These are phyloP conservation scores for Neltuma alba DNA, from an alignment of 306 rosid genomes.

Conservation along the genomic window DNA sequence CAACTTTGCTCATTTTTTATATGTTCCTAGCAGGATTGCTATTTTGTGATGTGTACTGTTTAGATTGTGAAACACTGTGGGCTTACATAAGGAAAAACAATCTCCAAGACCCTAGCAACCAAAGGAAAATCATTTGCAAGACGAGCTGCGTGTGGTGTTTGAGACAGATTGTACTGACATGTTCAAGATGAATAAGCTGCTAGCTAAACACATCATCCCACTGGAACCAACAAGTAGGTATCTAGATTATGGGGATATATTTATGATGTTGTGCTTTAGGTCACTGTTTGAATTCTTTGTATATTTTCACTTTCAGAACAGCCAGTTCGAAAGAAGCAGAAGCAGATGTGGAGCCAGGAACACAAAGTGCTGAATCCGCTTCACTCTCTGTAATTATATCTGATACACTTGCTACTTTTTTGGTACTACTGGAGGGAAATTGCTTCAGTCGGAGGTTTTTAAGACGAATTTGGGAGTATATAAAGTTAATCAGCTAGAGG, in stretches of 20 bases:
- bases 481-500: slow-evolving; percentile 78
- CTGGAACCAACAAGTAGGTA: slow-evolving; percentile 68
- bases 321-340: slow-evolving; percentile 62
- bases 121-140: slow-evolving; percentile 68
- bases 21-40: slow-evolving; percentile 26
- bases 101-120: slow-evolving; percentile 68
- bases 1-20: neutral
- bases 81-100: slow-evolving; percentile 62
- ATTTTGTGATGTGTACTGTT: slow-evolving; percentile 24
- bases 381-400: slow-evolving; percentile 64
- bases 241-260: slow-evolving; percentile 29
- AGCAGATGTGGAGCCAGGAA: slow-evolving; percentile 53
- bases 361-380: slow-evolving; percentile 46
- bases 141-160: slow-evolving; percentile 64
- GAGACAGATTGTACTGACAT: slow-evolving; percentile 73
- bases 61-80: slow-evolving; percentile 75
- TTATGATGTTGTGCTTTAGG: slow-evolving; percentile 7
- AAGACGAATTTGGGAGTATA: slow-evolving; percentile 82
- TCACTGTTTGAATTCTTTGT: slow-evolving; percentile 37
- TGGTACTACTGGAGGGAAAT: slow-evolving; percentile 70
- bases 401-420: slow-evolving; percentile 79
- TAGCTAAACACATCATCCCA: slow-evolving; percentile 64
- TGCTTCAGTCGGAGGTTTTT: slow-evolving; percentile 82
- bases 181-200: slow-evolving; percentile 72
- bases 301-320: slow-evolving; percentile 58